Percentiles rank a stretch among this genome's conserved stretches.
These are phyloP conservation scores for Citrus hindsii DNA, from an alignment of 345 rosid species.

Conservation along the genomic window DNA sequence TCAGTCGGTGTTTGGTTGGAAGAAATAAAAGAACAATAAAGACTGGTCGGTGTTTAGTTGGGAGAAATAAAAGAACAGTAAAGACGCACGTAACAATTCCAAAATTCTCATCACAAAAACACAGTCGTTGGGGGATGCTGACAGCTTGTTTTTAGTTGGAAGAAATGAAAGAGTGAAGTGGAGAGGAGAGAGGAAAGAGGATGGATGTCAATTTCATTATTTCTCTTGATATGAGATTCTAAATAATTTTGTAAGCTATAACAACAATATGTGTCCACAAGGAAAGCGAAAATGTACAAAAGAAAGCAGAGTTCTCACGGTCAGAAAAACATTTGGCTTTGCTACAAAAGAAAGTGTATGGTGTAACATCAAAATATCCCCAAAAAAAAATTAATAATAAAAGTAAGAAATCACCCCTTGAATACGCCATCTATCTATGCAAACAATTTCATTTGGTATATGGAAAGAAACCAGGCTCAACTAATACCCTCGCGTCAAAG, in stretches of 20 bases:
- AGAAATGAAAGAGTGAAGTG: no score
- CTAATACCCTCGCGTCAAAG: background rate
- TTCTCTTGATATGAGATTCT: background rate
- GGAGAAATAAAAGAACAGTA: no score
- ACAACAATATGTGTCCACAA: background rate
- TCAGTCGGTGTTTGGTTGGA: no score
- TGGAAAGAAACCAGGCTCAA: constrained; percentile 17
- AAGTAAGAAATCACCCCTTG: constrained; percentile 9
- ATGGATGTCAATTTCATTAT: no score
- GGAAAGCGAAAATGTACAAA: constrained; percentile 18
- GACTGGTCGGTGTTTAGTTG: no score
- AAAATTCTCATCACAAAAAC: no score
- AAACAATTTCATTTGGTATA: constrained; percentile 29
- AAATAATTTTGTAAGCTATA: background rate
- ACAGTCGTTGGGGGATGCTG: no score
- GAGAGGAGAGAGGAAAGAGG: no score
- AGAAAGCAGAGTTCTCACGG: constrained; percentile 1
- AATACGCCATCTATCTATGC: constrained; percentile 17
- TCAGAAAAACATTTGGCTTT: constrained; percentile 1
- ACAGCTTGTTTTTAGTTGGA: no score
- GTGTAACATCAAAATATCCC: background rate
- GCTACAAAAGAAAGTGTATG: constrained; percentile 6
- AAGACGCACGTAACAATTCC: no score
- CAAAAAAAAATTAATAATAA: background rate
- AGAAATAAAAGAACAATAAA: no score